A percentile compares a stretch with the other conserved stretches of the same genome.
phyloP scores from a whole-genome alignment of 1,284 basidiomycete species.

The Vanrija sp. region DNA sequence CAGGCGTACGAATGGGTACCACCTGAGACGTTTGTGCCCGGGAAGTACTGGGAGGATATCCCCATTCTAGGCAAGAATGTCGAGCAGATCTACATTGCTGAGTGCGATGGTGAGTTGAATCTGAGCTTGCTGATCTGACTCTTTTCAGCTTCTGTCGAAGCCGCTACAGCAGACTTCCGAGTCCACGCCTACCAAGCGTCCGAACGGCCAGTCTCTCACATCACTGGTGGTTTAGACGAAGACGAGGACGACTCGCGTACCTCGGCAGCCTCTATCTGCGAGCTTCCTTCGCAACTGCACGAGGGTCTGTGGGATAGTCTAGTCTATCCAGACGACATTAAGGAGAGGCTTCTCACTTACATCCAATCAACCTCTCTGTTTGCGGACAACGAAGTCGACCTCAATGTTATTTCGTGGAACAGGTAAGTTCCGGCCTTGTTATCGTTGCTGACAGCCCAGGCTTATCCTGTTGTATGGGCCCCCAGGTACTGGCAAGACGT shows the following conservation, averaged over 20 bases:
- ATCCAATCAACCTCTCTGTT: slow-evolving; percentile 89
- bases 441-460: slow-evolving; percentile 27
- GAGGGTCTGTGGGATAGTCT: slow-evolving; percentile 88
- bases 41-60: slow-evolving; percentile 50
- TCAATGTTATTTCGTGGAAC: slow-evolving; percentile 93
- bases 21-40: not conserved
- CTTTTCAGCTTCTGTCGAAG: not conserved
- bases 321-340: slow-evolving; percentile 86
- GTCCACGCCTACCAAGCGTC: slow-evolving; percentile 85
- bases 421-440: slow-evolving; percentile 50
- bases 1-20: slow-evolving; percentile 2
- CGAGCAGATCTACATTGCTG: slow-evolving; percentile 73
- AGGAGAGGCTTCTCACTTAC: slow-evolving; percentile 82
- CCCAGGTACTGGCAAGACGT: slow-evolving; percentile 97
- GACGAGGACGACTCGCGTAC: slow-evolving; percentile 68
- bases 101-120: slow-evolving; percentile 49
- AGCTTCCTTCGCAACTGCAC: slow-evolving; percentile 73
- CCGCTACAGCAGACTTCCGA: slow-evolving; percentile 53
- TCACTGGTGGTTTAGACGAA: slow-evolving; percentile 54
- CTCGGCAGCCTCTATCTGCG: slow-evolving; percentile 78
- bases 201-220: slow-evolving; percentile 60
- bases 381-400: slow-evolving; percentile 82
- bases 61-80: slow-evolving; percentile 68
- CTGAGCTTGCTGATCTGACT: not conserved
- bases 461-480: slow-evolving; percentile 93